Evolutionary conservation across 2,329 filamentous ascomycete species (phyloP).

Genomic region (Cladosporium sp.): DNA sequence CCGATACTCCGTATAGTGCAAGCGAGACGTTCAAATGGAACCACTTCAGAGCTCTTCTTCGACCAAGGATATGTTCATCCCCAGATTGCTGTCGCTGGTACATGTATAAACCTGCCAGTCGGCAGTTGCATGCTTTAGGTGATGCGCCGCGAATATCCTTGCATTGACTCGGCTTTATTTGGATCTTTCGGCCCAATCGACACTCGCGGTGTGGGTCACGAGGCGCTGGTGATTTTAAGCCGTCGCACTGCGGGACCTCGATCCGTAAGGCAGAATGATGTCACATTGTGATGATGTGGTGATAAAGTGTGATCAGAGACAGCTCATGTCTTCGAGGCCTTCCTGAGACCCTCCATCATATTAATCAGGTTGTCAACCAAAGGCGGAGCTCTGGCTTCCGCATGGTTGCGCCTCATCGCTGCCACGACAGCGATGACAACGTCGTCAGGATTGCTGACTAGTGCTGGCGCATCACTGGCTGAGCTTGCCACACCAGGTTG

Average conservation of each 20-base stretch:
- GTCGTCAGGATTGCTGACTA: slow-evolving; percentile 58
- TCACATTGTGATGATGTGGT: not conserved
- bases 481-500: slow-evolving; percentile 1
- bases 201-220: not conserved
- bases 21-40: not conserved
- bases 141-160: not conserved
- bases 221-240: not conserved
- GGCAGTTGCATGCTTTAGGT: not conserved
- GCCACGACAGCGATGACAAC: slow-evolving; percentile 63
- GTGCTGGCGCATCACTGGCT: slow-evolving; percentile 25
- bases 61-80: not conserved
- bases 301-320: not conserved
- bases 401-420: slow-evolving; percentile 58
- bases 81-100: not conserved
- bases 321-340: slow-evolving; percentile 34
- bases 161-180: too few species aligned
- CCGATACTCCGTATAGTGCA: not conserved
- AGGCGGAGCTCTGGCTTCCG: slow-evolving; percentile 50
- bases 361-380: slow-evolving; percentile 69
- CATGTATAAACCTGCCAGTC: not conserved
- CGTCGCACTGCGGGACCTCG: not conserved
- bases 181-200: not conserved
- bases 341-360: slow-evolving; percentile 60
- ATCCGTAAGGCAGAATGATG: not conserved
- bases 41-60: not conserved